Base-by-base conservation (phyloP, 805 yeast species). In the Wickerhamiella dianesei region DNA sequence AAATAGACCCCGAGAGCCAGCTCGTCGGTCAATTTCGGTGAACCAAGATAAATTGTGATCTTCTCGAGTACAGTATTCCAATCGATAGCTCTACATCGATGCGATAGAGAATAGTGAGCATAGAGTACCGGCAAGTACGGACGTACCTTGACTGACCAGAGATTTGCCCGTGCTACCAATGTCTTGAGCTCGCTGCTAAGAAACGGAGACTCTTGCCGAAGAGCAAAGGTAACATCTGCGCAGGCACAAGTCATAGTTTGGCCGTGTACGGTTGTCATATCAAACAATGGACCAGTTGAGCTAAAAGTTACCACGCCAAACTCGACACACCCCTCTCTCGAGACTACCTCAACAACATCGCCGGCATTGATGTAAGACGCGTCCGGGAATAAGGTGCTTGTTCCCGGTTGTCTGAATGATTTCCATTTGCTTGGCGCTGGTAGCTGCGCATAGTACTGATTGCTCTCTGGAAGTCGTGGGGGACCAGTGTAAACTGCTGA, bases 291-390 rank as follows among this genome's bases (percentile, higher is more conserved):
- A 19, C 46, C 44, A 4, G 48, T 42, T 4, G 45, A 37, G 22
- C 50, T 45, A 49, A 53, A 55, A 0, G 56, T 48, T 2, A 55
- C 57, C 20, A 53, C 16, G 4, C 57, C 57, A 35, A 53, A 50
- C 20, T 18, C 41, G 13, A 42, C 40, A 2, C 25, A 5, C 19
- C 53, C 53, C 9, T 45, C 45, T 20, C 49, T 44, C 13, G 49
- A 2, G 2, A 37, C 35, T 2, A 51, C 32, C 40, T 54, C 59
- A 3, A 55, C 56, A 12, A 53, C 43, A 36, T 55, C 59, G 13
- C 59, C 59, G 3, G 44, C 44, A 6, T 48, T 44, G 16, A 55
- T 51, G 18, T 37, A 12, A 12, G n/a, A 42, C 17, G 5, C 14
- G 3, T 13, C 44, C 4, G n/a, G 37, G 17, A 19, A 39, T 19